A percentile compares a stretch with the other conserved stretches of the same genome.
These are phyloP conservation scores for Cyclaneusma minus DNA, from an alignment of 2,329 filamentous ascomycete species.

Conservation along the genomic window DNA sequence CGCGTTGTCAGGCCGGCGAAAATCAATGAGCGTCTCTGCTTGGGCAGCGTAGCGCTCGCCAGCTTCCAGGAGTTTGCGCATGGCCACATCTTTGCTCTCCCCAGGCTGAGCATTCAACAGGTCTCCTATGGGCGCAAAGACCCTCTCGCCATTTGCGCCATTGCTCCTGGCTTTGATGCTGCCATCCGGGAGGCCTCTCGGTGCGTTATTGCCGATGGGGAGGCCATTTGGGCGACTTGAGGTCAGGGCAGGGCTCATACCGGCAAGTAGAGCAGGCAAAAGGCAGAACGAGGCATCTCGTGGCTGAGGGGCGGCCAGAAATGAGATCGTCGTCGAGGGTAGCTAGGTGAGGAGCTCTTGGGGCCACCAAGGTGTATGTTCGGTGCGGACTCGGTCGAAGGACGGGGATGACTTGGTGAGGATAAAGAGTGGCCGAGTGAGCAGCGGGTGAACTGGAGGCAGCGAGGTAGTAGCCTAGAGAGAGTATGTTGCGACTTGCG, in stretches of 20 bases:
- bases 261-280: constrained; percentile 1
- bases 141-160: constrained; percentile 8
- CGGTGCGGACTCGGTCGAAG: too few species aligned
- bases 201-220: constrained; percentile 3
- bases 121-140: constrained; percentile 26
- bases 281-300: neutral
- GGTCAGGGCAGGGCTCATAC: constrained; percentile 17
- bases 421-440: constrained; percentile 10
- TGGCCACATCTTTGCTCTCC: constrained; percentile 22
- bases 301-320: neutral
- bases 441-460: too few species aligned
- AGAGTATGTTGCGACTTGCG: too few species aligned
- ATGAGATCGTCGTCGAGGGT: too few species aligned
- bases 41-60: constrained; percentile 38
- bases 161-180: constrained; percentile 2
- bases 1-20: constrained; percentile 55
- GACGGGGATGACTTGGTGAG: neutral
- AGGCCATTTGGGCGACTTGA: constrained; percentile 10
- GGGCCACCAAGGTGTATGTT: too few species aligned
- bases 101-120: constrained; percentile 21
- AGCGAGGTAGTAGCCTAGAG: too few species aligned
- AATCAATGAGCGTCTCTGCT: constrained; percentile 46
- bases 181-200: too few species aligned
- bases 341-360: too few species aligned
- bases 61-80: constrained; percentile 35